These are phyloP conservation scores for Clonostachys byssicola DNA, from an alignment of 2,329 filamentous ascomycete species.

Conservation along the genomic window DNA sequence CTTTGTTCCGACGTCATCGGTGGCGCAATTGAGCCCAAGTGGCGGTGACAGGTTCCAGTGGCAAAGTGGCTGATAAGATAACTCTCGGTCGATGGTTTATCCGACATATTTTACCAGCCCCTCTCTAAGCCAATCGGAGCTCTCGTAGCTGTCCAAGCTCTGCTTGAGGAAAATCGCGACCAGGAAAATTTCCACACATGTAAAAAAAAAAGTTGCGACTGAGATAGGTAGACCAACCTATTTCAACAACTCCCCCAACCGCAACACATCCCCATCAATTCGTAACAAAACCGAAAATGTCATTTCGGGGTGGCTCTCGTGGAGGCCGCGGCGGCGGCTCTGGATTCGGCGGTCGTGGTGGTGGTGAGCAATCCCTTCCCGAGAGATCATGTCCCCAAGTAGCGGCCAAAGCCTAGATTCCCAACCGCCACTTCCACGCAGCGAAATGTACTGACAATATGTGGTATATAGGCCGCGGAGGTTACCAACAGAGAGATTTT, in stretches of 20 bases:
- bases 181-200: constrained; percentile 4
- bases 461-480: constrained; percentile 21
- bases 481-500: constrained; percentile 32
- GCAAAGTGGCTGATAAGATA: too few species aligned
- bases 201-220: constrained; percentile 2
- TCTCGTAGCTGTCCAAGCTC: too few species aligned
- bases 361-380: constrained; percentile 17
- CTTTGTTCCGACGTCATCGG: neutral
- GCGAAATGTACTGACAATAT: neutral
- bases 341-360: constrained; percentile 25
- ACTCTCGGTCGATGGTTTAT: too few species aligned
- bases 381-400: neutral
- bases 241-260: neutral
- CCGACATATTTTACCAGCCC: too few species aligned
- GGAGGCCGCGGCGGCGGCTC: constrained; percentile 25
- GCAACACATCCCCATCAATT: neutral
- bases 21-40: too few species aligned
- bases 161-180: neutral
- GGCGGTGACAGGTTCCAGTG: too few species aligned
- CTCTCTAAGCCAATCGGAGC: too few species aligned
- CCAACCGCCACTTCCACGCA: too few species aligned
- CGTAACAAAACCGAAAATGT: constrained; percentile 17
- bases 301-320: constrained; percentile 30
- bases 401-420: neutral
- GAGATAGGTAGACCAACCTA: neutral